phyloP scores from a whole-genome alignment of 371 early-diverging fungal species.

The Apophysomyces elegans region DNA sequence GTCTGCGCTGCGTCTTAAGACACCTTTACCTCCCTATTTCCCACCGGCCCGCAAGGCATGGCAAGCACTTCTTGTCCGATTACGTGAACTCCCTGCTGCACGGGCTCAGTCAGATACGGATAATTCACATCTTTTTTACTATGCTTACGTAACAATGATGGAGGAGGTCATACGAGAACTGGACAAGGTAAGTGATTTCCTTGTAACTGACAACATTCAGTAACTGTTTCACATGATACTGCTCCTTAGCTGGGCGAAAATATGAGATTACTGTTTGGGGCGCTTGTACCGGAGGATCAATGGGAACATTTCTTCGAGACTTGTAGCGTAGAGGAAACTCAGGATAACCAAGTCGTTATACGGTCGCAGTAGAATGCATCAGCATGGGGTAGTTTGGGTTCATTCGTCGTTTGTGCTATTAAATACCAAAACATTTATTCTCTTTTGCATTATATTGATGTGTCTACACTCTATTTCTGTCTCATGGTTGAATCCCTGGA shows the following conservation, averaged over 20 bases:
- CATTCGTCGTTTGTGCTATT: no score
- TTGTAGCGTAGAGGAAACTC: not conserved
- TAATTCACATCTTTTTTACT: conserved; percentile 75
- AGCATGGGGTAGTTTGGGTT: no score
- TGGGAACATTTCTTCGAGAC: conserved; percentile 48
- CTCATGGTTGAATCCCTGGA: no score
- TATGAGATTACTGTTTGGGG: conserved; percentile 50
- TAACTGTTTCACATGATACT: not conserved
- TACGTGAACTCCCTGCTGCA: conserved; percentile 55
- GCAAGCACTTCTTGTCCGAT: conserved; percentile 44
- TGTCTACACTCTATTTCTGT: no score
- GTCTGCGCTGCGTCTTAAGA: conserved; percentile 78
- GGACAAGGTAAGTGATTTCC: conserved; percentile 48
- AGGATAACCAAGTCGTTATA: not conserved
- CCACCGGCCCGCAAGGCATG: conserved; percentile 70
- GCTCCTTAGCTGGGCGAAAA: conserved; percentile 40
- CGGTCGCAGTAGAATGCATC: no score
- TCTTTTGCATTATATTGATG: no score
- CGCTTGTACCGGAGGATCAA: conserved; percentile 46
- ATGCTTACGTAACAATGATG: conserved; percentile 79
- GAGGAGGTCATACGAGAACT: conserved; percentile 84
- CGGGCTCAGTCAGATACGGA: conserved; percentile 58
- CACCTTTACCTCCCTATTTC: conserved; percentile 82
- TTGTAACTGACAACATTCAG: not conserved
- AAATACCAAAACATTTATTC: no score